Evolutionary conservation across 2,329 filamentous ascomycete species (phyloP), one percentile per base, ranked within the genome.

Genomic region (Botrytis paeoniae): DNA sequence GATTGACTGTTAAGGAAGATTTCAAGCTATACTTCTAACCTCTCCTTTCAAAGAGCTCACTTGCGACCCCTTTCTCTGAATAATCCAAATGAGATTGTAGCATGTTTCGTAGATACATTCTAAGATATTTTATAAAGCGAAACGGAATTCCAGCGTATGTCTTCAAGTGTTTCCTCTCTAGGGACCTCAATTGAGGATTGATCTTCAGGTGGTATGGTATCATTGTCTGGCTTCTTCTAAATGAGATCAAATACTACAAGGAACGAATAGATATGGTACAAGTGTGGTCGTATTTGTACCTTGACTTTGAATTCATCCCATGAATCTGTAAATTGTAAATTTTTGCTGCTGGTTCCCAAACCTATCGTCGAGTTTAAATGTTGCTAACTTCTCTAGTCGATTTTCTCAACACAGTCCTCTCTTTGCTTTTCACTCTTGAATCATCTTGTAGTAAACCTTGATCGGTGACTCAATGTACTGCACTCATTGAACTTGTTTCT

Each of bases 91-190:
- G 25, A 29, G 10, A 54, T 16, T 3, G 6, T n/a, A 16, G 14
- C 0, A 29, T 54, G 7, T n/a, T n/a, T n/a, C 1, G 7, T n/a
- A 54, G 10, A 54, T n/a, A 51, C 1, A 8, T 14, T n/a, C 4
- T 14, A n/a, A n/a, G 10, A 16, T 16, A n/a, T n/a, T n/a, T 25
- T 48, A 2, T 4, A 48, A 3, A 48, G 10, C 8, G 0, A 25
- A 25, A 10, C 1, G 9, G 20, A 25, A 12, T 10, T 22, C 4
- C 20, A 48, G 45, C 20, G 9, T 5, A n/a, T 12, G 25, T 48
- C 9, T 9, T 25, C 4, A 51, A 51, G 4, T 51, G 48, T 51
- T 10, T 9, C 9, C 6, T 51, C 4, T 25, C 48, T 14, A 48
- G 43, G 8, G 8, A 48, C 4, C 4, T 10, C 4, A 25, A 6